A percentile compares a stretch with the other conserved stretches of the same genome.
Evolutionary conservation across 306 rosid species (phyloP).

Genomic region (Geum urbanum): DNA sequence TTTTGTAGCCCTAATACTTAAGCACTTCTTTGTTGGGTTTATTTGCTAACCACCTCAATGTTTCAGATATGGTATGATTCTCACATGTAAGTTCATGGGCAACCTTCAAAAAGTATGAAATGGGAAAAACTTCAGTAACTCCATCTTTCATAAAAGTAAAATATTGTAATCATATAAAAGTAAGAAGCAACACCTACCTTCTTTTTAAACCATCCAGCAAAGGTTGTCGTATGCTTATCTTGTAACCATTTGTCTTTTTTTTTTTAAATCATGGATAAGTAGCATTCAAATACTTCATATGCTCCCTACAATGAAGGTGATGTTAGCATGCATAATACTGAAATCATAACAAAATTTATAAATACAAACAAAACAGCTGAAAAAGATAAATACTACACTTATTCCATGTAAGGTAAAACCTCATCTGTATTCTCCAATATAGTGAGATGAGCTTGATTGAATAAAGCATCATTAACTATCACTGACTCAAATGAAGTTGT

Average conservation of each 20-base stretch:
- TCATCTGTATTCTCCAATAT: not conserved
- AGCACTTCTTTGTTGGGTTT: not conserved
- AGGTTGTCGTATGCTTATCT: not conserved
- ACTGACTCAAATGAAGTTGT: not conserved
- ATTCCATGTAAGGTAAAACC: not conserved
- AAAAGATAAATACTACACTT: not conserved
- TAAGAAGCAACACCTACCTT: not conserved
- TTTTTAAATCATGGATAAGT: not conserved
- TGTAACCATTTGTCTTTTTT: not conserved
- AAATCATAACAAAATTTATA: not conserved
- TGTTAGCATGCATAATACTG: not conserved
- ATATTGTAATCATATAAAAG: too few relatives aligned
- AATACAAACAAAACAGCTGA: not conserved
- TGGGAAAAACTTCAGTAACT: too few relatives aligned
- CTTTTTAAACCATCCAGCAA: not conserved
- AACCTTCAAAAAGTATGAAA: not conserved
- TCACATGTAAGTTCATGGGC: not conserved
- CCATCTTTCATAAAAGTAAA: too few relatives aligned
- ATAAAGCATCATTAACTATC: not conserved
- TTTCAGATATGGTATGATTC: not conserved
- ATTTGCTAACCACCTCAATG: not conserved
- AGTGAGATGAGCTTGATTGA: not conserved
- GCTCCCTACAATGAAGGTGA: not conserved
- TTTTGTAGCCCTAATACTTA: not conserved
- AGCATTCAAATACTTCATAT: not conserved